These are phyloP conservation scores for Malassezia cuniculi DNA, from an alignment of 1,284 basidiomycete species.

Conservation along the genomic window DNA sequence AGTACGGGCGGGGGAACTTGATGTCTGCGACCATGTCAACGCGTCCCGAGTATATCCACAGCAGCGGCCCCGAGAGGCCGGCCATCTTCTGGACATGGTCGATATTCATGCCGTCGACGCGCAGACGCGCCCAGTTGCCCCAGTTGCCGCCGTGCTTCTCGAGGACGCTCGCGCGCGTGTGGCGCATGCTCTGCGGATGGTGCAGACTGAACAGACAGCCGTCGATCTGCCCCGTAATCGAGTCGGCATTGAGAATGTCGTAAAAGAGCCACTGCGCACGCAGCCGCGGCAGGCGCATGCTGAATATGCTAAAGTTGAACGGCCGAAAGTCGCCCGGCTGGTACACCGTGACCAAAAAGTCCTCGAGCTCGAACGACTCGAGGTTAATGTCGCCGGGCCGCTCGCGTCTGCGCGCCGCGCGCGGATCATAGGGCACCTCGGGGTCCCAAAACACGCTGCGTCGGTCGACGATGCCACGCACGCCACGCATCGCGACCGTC, in stretches of 20 bases:
- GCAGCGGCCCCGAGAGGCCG: conserved; percentile 64
- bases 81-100: conserved; percentile 83
- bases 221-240: conserved; percentile 91
- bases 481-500: conserved; percentile 80
- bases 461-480: conserved; percentile 83
- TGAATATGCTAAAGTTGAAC: conserved; percentile 79
- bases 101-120: conserved; percentile 90
- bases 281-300: conserved; percentile 70
- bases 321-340: conserved; percentile 86
- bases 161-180: conserved; percentile 52
- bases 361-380: conserved; percentile 74
- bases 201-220: conserved; percentile 95
- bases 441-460: conserved; percentile 79
- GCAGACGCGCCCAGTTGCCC: conserved; percentile 84
- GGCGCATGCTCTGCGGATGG: conserved; percentile 86
- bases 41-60: conserved; percentile 93
- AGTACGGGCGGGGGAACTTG: conserved; percentile 76
- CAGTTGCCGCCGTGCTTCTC: conserved; percentile 49
- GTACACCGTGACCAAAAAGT: conserved; percentile 84
- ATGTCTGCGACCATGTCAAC: conserved; percentile 94
- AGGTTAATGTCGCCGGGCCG: conserved; percentile 80
- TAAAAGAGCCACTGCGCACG: conserved; percentile 92
- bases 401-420: conserved; percentile 61
- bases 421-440: conserved; percentile 62
- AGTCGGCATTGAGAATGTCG: conserved; percentile 67